These are phyloP conservation scores for Candolleomyces eurysporus DNA, from an alignment of 768 basidiomycete genomes.

Conservation along the genomic window DNA sequence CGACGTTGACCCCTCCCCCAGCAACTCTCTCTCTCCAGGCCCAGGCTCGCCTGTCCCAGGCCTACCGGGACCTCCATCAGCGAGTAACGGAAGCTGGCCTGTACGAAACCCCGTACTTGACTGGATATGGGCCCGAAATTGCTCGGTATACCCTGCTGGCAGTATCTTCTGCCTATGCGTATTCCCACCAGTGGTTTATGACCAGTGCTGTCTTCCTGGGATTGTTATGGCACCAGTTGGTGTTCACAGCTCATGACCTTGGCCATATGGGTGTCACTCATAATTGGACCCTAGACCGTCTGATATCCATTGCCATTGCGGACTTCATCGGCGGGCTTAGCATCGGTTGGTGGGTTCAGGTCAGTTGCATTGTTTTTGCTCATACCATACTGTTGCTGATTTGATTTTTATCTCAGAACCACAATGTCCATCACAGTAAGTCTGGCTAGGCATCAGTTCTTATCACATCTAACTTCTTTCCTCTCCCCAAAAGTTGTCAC, in stretches of 20 bases:
- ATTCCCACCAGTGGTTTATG: slow-evolving; percentile 62
- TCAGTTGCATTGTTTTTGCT: slow-evolving; percentile 43
- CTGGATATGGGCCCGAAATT: slow-evolving; percentile 89
- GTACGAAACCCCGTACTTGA: slow-evolving; percentile 78
- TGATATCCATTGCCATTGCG: slow-evolving; percentile 77
- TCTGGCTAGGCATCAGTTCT: slow-evolving; percentile 13
- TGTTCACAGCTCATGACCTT: slow-evolving; percentile 90
- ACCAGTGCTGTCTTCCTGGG: slow-evolving; percentile 81
- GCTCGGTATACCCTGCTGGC: slow-evolving; percentile 74
- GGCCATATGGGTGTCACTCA: slow-evolving; percentile 95
- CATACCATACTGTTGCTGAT: not conserved
- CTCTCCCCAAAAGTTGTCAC: slow-evolving; percentile 67
- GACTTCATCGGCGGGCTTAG: slow-evolving; percentile 91
- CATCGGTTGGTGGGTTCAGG: slow-evolving; percentile 97
- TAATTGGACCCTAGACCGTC: slow-evolving; percentile 75
- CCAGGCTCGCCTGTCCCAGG: slow-evolving; percentile 68
- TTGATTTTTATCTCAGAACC: slow-evolving; percentile 52
- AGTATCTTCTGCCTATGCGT: slow-evolving; percentile 55
- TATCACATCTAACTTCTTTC: slow-evolving; percentile 13
- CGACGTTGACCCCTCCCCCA: slow-evolving; percentile 51
- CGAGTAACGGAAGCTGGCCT: slow-evolving; percentile 77
- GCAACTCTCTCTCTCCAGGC: slow-evolving; percentile 51
- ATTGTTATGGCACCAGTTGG: slow-evolving; percentile 91
- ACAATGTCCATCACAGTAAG: slow-evolving; percentile 95
- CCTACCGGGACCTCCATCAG: slow-evolving; percentile 78